Percentiles rank a stretch among this genome's conserved stretches.
Conservation (phyloP, 352 stramenopile genomes). For the Phytophthora fragariae region DNA sequence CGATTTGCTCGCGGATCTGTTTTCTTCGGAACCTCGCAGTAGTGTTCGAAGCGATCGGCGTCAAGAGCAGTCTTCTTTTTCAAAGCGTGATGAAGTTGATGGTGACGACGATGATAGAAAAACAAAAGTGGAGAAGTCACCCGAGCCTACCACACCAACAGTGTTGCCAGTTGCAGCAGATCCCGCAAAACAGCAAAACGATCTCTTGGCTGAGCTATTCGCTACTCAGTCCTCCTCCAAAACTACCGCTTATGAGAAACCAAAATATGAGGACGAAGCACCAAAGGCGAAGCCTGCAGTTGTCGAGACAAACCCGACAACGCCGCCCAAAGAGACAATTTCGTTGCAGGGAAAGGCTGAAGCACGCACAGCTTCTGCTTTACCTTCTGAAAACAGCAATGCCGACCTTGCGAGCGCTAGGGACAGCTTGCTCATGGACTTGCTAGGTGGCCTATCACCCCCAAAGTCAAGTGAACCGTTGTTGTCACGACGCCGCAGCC, state of each 20-base stretch:
- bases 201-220: conserved; percentile 44
- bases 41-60: conserved; percentile 10
- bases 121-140: conserved; percentile 1
- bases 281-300: not conserved
- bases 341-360: conserved; percentile 5
- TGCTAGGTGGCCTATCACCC: conserved; percentile 52
- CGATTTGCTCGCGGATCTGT: conserved; percentile 51
- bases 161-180: conserved; percentile 9
- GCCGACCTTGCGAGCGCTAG: conserved; percentile 43
- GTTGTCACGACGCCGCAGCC: conserved; percentile 9
- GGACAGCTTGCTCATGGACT: conserved; percentile 64
- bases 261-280: conserved; percentile 6
- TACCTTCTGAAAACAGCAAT: conserved; percentile 1
- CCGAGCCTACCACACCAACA: not conserved
- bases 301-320: conserved; percentile 5
- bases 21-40: conserved; percentile 26
- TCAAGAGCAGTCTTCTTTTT: conserved; percentile 11
- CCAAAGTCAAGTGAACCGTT: conserved; percentile 31
- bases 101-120: conserved; percentile 7
- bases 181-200: conserved; percentile 28
- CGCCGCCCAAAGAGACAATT: conserved; percentile 9
- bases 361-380: not conserved
- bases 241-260: not conserved
- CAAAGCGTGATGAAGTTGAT: conserved; percentile 9
- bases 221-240: conserved; percentile 15